Base-by-base conservation (phyloP, 208 protist species). In the Acanthamoeba rhysodes region DNA sequence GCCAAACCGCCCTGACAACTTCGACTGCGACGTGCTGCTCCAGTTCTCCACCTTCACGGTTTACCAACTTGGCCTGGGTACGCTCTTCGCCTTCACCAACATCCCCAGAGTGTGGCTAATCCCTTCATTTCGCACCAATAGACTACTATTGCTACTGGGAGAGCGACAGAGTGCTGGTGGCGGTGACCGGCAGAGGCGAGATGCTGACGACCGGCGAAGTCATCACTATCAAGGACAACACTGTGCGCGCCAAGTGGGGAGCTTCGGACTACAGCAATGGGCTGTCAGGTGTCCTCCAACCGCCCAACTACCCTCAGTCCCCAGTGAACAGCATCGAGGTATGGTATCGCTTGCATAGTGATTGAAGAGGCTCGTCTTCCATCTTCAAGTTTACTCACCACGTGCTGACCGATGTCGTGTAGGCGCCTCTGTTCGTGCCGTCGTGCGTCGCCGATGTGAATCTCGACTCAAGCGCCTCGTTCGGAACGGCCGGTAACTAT, bases 141-240 rank as follows among this genome's bases (percentile, higher is more conserved):
- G 92, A 95, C 29, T 95, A 82, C 59, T 95, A 72, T 32, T 95
- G 92, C 50, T 50, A 95, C 57, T 95, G 92, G 92, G 92, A 95
- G 59, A 95, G 45, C 32, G 92, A 88, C 8, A 6, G 55, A 88
- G 92, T 95, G 68, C 55, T 95, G 50, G 74, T 95, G 10, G 92
- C 72, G 10, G 92, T 87, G 27, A 95, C 92, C 4, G 92, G 92
- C 45, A 55, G 70, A 27, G 92, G 70, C 12, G 92, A 95, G 53
- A 95, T 72, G 74, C 64, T 95, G 53, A 10, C 20, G 4, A 93
- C 87, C 0, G 87, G 87, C 14, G 37, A 93, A 14, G 7, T 57
- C 6, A 24, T 93, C 41, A 22, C 22, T 9, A 74, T 76, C 24
- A 76, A 37, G 41, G 55, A 93, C 27, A 93, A 93, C 87, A 76